Evolutionary conservation across 2,329 filamentous ascomycete genomes (phyloP).

Genomic region (Fusarium newnesense): DNA sequence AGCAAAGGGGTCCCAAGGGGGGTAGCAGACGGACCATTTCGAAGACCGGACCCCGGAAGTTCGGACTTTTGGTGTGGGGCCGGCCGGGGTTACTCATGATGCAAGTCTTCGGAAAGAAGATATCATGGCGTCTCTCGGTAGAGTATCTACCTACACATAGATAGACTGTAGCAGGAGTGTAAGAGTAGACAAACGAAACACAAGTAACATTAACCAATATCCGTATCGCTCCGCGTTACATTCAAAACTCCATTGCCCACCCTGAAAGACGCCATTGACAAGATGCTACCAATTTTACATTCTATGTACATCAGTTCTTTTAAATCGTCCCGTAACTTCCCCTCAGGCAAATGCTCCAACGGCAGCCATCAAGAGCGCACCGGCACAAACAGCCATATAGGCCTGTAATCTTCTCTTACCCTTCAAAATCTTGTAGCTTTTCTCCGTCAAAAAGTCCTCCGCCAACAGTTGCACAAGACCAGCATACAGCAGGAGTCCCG

Average conservation of each 20-base stretch:
- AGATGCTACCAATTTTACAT: constrained; percentile 10
- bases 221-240: background rate
- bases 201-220: background rate
- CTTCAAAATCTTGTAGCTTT: constrained; percentile 74
- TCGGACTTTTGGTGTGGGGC: constrained; percentile 34
- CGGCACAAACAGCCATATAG: constrained; percentile 70
- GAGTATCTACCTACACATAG: background rate
- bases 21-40: constrained; percentile 25
- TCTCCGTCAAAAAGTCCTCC: constrained; percentile 83
- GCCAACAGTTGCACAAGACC: constrained; percentile 85
- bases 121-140: background rate
- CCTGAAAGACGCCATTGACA: constrained; percentile 20
- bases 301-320: constrained; percentile 30
- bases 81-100: constrained; percentile 13
- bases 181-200: background rate
- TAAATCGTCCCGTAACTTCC: background rate
- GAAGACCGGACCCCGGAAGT: constrained; percentile 21
- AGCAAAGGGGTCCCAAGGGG: background rate
- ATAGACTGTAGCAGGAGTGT: too few relatives aligned
- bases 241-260: constrained; percentile 6
- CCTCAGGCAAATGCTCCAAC: constrained; percentile 77
- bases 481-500: constrained; percentile 82
- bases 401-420: constrained; percentile 71
- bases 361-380: constrained; percentile 75
- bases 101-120: background rate